Conservation (phyloP, 805 yeast genomes). For the Alloascoidea hylecoeti region DNA sequence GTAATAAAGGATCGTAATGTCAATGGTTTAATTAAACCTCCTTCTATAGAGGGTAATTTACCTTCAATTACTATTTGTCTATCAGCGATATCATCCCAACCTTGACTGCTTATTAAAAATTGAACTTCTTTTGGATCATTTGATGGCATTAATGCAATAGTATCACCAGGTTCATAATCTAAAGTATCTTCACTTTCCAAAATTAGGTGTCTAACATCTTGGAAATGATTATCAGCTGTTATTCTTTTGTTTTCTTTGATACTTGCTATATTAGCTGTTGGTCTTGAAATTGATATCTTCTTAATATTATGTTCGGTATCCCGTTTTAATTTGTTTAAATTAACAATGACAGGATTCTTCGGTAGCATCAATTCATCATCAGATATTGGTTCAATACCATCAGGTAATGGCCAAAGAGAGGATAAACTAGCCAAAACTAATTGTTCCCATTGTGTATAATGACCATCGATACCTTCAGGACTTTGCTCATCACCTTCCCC, state of each 20-base stretch:
- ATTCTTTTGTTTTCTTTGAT: conserved; percentile 41
- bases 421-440: conserved; percentile 24
- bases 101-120: conserved; percentile 48
- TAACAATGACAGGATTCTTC: conserved; percentile 15
- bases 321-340: conserved; percentile 16
- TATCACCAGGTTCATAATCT: conserved; percentile 64
- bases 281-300: conserved; percentile 17
- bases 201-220: conserved; percentile 64
- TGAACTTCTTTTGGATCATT: conserved; percentile 57
- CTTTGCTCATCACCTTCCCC: conserved; percentile 87
- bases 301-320: conserved; percentile 15
- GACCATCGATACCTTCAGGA: conserved; percentile 58
- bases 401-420: conserved; percentile 8
- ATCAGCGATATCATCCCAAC: conserved; percentile 67
- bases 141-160: conserved; percentile 60
- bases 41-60: conserved; percentile 19
- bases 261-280: conserved; percentile 23
- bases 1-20: conserved; percentile 63
- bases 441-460: conserved; percentile 61
- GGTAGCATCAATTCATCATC: conserved; percentile 25
- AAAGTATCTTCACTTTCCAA: conserved; percentile 20
- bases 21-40: conserved; percentile 44
- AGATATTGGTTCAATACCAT: conserved; percentile 16
- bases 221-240: conserved; percentile 66
- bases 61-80: conserved; percentile 24